Evolutionary conservation across 1,139 yeast species (phyloP).

Genomic region (Geotrichum candidum): DNA sequence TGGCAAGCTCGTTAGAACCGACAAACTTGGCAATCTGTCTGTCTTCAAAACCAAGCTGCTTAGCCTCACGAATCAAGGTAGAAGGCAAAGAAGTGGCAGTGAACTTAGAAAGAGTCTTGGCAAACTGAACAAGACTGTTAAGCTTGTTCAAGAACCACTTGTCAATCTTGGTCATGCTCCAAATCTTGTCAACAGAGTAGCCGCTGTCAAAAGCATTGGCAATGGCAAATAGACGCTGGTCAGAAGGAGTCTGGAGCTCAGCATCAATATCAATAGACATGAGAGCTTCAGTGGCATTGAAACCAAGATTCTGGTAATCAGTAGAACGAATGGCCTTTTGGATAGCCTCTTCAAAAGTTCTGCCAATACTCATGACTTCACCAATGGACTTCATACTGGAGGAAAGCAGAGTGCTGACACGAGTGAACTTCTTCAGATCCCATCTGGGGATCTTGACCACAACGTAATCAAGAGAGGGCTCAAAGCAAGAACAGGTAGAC

Average conservation of each 20-base stretch:
- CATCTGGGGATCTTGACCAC: slow-evolving; percentile 98
- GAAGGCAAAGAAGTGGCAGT: slow-evolving; percentile 56
- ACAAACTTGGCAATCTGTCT: slow-evolving; percentile 81
- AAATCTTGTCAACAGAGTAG: slow-evolving; percentile 86
- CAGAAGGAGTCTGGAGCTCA: slow-evolving; percentile 92
- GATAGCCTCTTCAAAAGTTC: slow-evolving; percentile 94
- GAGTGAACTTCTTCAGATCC: slow-evolving; percentile 94
- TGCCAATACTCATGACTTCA: slow-evolving; percentile 98
- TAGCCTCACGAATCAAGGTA: slow-evolving; percentile 69
- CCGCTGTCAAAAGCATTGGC: slow-evolving; percentile 85
- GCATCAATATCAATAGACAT: slow-evolving; percentile 86
- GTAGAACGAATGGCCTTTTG: slow-evolving; percentile 98
- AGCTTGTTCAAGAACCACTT: slow-evolving; percentile 93
- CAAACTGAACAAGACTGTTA: slow-evolving; percentile 64
- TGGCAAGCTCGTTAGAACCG: slow-evolving; percentile 64
- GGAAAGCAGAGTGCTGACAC: slow-evolving; percentile 87
- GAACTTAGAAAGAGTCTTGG: slow-evolving; percentile 54
- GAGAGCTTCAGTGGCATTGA: slow-evolving; percentile 78
- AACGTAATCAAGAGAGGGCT: slow-evolving; percentile 93
- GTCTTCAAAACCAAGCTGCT: slow-evolving; percentile 92
- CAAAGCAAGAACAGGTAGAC: slow-evolving; percentile 93
- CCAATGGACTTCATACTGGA: slow-evolving; percentile 98
- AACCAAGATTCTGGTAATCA: slow-evolving; percentile 91
- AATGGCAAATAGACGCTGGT: slow-evolving; percentile 91
- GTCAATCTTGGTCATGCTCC: slow-evolving; percentile 86